Evolutionary conservation across 2,329 filamentous ascomycete genomes (phyloP).

Genomic region (Curvularia sp.): DNA sequence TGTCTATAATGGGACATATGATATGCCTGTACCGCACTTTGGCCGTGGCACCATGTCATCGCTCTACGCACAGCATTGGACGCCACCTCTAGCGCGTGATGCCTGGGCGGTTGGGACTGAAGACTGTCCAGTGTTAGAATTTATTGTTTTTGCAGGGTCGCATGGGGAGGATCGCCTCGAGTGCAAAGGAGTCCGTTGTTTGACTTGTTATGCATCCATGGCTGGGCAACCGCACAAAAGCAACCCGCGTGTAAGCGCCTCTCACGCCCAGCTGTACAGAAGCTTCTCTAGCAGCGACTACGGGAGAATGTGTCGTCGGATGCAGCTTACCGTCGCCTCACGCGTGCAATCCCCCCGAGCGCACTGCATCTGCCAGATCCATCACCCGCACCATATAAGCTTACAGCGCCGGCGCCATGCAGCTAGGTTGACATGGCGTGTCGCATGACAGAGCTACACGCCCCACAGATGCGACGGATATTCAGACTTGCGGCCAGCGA

Average conservation of each 20-base stretch:
- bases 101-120: slow-evolving; percentile 30
- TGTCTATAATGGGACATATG: slow-evolving; percentile 31
- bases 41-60: slow-evolving; percentile 32
- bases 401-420: slow-evolving; percentile 30
- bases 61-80: slow-evolving; percentile 31
- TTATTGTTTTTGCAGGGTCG: slow-evolving; percentile 26
- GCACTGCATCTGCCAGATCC: slow-evolving; percentile 33
- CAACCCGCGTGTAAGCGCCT: slow-evolving; percentile 4
- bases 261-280: slow-evolving; percentile 12
- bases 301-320: slow-evolving; percentile 24
- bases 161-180: slow-evolving; percentile 29
- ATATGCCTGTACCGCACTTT: slow-evolving; percentile 37
- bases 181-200: slow-evolving; percentile 40
- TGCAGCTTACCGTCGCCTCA: slow-evolving; percentile 30
- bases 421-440: slow-evolving; percentile 23
- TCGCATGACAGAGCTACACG: slow-evolving; percentile 28
- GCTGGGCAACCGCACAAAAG: slow-evolving; percentile 14
- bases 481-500: slow-evolving; percentile 26
- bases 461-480: slow-evolving; percentile 21
- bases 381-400: slow-evolving; percentile 31
- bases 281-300: slow-evolving; percentile 12
- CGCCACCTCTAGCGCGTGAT: slow-evolving; percentile 35
- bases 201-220: slow-evolving; percentile 27
- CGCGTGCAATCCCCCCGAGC: slow-evolving; percentile 24
- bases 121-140: slow-evolving; percentile 23